A percentile compares a stretch with the other conserved stretches of the same genome.
Evolutionary conservation across 108 stramenopile species (phyloP).

Genomic region (Nannochloropsis granulata): DNA sequence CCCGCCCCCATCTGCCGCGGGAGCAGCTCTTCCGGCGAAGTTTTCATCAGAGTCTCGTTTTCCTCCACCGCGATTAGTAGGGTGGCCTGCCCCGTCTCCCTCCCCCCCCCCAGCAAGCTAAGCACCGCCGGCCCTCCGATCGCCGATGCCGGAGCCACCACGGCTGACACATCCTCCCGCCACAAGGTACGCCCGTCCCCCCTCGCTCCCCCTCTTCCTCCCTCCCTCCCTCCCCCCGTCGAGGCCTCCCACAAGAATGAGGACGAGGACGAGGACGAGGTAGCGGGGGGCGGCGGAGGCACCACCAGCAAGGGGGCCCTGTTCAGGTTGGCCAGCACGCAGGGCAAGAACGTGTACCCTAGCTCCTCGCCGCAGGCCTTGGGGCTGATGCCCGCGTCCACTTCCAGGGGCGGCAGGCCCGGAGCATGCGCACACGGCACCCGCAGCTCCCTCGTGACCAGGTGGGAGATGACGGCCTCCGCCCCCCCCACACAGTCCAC

Average conservation of each 20-base stretch:
- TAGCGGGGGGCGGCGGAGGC: background rate
- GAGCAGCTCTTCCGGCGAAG: conserved; percentile 2
- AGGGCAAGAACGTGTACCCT: conserved; percentile 34
- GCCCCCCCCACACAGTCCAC: conserved; percentile 9
- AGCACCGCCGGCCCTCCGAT: conserved; percentile 31
- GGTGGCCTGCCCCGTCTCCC: background rate
- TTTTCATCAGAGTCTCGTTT: conserved; percentile 30
- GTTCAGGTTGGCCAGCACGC: conserved; percentile 32
- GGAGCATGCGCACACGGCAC: conserved; percentile 26
- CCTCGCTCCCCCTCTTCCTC: background rate
- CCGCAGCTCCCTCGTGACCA: background rate
- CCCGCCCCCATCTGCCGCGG: background rate
- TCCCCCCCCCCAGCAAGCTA: conserved; percentile 13
- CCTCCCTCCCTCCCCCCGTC: background rate
- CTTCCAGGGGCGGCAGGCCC: conserved; percentile 16
- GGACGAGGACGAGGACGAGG: background rate
- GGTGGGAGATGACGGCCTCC: background rate
- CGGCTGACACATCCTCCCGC: conserved; percentile 17
- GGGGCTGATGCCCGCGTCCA: conserved; percentile 21
- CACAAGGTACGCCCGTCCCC: conserved; percentile 1
- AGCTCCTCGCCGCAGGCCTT: conserved; percentile 35
- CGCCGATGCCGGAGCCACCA: conserved; percentile 16
- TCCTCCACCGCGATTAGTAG: conserved; percentile 34
- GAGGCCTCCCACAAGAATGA: background rate
- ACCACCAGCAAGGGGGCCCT: conserved; percentile 7